Conservation (phyloP, 352 stramenopile species). For the Peronospora belbahrii region DNA sequence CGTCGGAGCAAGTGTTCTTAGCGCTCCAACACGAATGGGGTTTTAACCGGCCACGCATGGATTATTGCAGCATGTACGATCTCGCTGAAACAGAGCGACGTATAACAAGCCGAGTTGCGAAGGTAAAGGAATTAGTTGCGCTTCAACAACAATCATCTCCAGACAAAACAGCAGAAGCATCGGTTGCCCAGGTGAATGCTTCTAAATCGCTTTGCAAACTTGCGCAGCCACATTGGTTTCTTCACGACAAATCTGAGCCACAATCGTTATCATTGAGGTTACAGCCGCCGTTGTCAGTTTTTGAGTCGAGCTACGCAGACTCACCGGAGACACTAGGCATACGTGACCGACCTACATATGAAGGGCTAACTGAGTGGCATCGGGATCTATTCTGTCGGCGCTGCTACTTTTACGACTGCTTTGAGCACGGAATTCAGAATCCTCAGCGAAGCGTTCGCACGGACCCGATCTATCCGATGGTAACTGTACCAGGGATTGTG, state of each 20-base stretch:
- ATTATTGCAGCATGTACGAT: constrained; percentile 46
- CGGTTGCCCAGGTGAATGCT: neutral
- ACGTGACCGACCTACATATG: constrained; percentile 36
- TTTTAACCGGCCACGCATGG: constrained; percentile 31
- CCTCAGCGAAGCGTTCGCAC: constrained; percentile 35
- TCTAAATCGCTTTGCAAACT: constrained; percentile 12
- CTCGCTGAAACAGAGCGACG: constrained; percentile 16
- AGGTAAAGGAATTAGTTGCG: constrained; percentile 20
- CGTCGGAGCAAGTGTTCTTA: constrained; percentile 38
- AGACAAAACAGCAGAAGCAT: neutral
- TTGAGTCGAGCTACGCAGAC: constrained; percentile 46
- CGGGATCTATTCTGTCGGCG: constrained; percentile 84
- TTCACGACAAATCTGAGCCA: constrained; percentile 13
- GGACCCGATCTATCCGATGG: constrained; percentile 55
- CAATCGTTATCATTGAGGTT: constrained; percentile 24
- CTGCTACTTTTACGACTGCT: constrained; percentile 89
- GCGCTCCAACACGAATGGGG: constrained; percentile 26
- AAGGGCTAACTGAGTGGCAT: constrained; percentile 66
- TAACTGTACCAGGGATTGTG: constrained; percentile 26
- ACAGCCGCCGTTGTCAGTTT: constrained; percentile 38
- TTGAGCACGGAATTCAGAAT: constrained; percentile 78
- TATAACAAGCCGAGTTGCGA: constrained; percentile 20
- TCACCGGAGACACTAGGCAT: constrained; percentile 28
- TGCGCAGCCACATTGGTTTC: constrained; percentile 26
- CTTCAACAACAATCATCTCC: neutral